Percentiles rank a stretch among this genome's conserved stretches.
Evolutionary conservation across 169 alveolate species (phyloP).

Genomic region (Cryptosporidium canis): DNA sequence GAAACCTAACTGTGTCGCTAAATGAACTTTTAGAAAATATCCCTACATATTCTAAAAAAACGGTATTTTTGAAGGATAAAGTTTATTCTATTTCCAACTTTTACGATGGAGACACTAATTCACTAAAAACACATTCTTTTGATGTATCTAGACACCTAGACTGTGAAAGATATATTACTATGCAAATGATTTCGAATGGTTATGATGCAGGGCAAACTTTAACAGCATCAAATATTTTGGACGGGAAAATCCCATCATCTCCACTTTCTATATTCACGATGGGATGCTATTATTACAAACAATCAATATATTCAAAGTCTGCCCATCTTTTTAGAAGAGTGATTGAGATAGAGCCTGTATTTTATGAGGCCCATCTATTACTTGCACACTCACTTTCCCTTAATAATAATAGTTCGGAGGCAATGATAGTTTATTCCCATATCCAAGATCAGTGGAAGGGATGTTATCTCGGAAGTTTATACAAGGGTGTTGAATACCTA

Average conservation of each 20-base stretch:
- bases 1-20: background rate
- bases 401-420: constrained; percentile 47
- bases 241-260: constrained; percentile 39
- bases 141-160: constrained; percentile 5
- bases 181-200: constrained; percentile 2
- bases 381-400: constrained; percentile 60
- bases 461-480: constrained; percentile 28
- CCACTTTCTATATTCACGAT: constrained; percentile 41
- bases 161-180: background rate
- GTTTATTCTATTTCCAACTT: background rate
- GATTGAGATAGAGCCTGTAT: constrained; percentile 54
- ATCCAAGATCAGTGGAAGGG: constrained; percentile 62
- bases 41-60: constrained; percentile 12
- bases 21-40: background rate
- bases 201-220: constrained; percentile 30
- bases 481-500: constrained; percentile 57
- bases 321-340: constrained; percentile 56
- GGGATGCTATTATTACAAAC: constrained; percentile 65
- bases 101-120: background rate
- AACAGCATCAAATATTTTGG: constrained; percentile 15
- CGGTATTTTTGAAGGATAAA: background rate
- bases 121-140: background rate
- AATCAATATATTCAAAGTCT: constrained; percentile 33
- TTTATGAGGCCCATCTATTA: constrained; percentile 56
- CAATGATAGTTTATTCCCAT: constrained; percentile 16